Evolutionary conservation across 805 yeast genomes (phyloP).

Genomic region (Candida parachauliodes): DNA sequence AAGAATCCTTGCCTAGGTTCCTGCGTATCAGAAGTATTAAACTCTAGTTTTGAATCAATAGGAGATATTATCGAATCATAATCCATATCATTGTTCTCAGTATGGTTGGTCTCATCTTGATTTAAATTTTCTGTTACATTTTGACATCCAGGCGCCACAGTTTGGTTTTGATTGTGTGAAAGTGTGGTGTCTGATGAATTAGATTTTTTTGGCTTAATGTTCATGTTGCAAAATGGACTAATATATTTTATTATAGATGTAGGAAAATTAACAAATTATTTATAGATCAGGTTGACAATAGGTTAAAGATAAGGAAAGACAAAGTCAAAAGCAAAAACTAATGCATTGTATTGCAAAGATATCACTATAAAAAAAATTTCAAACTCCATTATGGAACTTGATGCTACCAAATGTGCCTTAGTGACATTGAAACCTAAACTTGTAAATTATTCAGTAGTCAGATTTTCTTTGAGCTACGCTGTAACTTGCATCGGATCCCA

Average conservation of each 20-base stretch:
- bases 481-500: too few species aligned
- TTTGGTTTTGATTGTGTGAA: background rate
- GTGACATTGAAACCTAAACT: too few species aligned
- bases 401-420: conserved; percentile 2
- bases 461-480: too few species aligned
- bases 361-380: conserved; percentile 3
- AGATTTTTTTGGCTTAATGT: too few species aligned
- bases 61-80: conserved; percentile 9
- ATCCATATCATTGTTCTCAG: conserved; percentile 7
- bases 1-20: conserved; percentile 3
- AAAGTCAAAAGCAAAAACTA: too few species aligned
- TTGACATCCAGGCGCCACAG: conserved; percentile 3
- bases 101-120: background rate
- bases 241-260: too few species aligned
- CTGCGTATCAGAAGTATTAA: background rate
- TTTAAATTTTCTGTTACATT: background rate
- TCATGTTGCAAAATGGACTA: too few species aligned
- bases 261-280: too few species aligned
- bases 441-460: too few species aligned
- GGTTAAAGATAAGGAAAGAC: too few species aligned
- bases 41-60: background rate
- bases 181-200: conserved; percentile 3
- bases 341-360: too few species aligned
- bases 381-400: conserved; percentile 6
- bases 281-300: too few species aligned